Base-by-base conservation (phyloP, 2,329 filamentous ascomycete genomes). In the Hyphodiscus sp. region DNA sequence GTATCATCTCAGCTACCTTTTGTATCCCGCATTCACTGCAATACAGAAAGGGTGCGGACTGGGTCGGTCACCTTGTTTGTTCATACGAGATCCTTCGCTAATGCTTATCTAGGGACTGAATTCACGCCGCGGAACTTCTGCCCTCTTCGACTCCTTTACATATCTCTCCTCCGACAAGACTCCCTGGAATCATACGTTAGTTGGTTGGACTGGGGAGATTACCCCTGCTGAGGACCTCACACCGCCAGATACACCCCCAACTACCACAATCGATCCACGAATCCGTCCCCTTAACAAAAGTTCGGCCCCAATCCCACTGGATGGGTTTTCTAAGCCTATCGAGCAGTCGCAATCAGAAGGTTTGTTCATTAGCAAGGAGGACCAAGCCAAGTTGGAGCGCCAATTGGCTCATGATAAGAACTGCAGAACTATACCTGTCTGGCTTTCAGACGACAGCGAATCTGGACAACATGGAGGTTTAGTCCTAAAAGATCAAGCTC, bases 191-290 rank as follows among this genome's bases (percentile, higher is more conserved):
- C 92, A 96, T 73, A 94, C 86, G 0, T 80, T 96, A 6, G 88
- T 97, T 50, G 91, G 90, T 45, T 97, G 92, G 92, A 96, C 92
- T 2, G 92, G 92, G 54, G 92, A 97, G 70, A 86, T 92, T 55
- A 81, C 85, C 53, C 73, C 70, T 3, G 72, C 76, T 42, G 75
- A 79, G 45, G 65, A 69, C 19, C 59, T 73, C 13, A 74, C 76
- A 5, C 72, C 77, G 1, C 74, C 76, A 18, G 70, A 71, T 51
- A 76, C 75, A 0, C 76, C 78, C 26, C 73, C 74, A 2, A 71
- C 74, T 58, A 74, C 75, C 11, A 75, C 78, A 9, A 70, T 77
- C n/a, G 49, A 53, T 20, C 57, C 61, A 9, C 58, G 76, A 61
- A 69, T 76, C 19, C 73, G 76, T 7, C 77, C 83, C 11, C 70